Percentiles rank a stretch among this genome's conserved stretches.
Evolutionary conservation across 2,329 filamentous ascomycete genomes (phyloP).

Genomic region (Aspergillus latus): DNA sequence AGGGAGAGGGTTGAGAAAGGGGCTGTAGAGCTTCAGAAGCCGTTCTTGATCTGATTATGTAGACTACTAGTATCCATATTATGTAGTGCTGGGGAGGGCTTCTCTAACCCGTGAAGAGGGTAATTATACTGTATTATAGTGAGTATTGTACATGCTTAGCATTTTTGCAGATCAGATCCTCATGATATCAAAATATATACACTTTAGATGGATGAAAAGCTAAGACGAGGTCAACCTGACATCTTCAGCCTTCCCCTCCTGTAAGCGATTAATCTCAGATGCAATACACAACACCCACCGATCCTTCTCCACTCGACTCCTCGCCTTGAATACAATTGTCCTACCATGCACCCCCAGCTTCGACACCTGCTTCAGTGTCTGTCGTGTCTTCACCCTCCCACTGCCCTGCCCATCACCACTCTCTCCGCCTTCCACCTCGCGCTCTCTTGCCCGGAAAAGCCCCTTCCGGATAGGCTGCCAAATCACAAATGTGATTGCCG

Average conservation of each 20-base stretch:
- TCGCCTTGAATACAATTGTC: constrained; percentile 65
- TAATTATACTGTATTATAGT: neutral
- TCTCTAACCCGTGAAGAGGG: neutral
- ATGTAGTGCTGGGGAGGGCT: neutral
- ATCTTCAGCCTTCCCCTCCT: constrained; percentile 49
- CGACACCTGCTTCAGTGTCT: constrained; percentile 58
- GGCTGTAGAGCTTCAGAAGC: constrained; percentile 37
- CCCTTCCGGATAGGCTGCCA: constrained; percentile 61
- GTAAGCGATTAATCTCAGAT: constrained; percentile 64
- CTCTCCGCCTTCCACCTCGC: constrained; percentile 10
- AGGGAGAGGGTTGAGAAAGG: constrained; percentile 39
- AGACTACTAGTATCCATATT: neutral
- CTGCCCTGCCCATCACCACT: neutral
- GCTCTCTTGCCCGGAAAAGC: constrained; percentile 52
- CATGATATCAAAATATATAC: neutral
- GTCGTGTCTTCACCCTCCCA: constrained; percentile 42
- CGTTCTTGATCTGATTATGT: constrained; percentile 23
- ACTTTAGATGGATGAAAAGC: too few relatives aligned
- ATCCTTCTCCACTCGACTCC: constrained; percentile 65
- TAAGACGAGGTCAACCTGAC: constrained; percentile 41
- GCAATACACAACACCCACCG: constrained; percentile 67
- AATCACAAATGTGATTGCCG: constrained; percentile 67
- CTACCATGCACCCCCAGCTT: constrained; percentile 61
- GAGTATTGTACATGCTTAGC: too few relatives aligned
- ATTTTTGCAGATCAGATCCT: neutral